Evolutionary conservation across 2,329 filamentous ascomycete genomes (phyloP).

Genomic region (Moelleriella libera): DNA sequence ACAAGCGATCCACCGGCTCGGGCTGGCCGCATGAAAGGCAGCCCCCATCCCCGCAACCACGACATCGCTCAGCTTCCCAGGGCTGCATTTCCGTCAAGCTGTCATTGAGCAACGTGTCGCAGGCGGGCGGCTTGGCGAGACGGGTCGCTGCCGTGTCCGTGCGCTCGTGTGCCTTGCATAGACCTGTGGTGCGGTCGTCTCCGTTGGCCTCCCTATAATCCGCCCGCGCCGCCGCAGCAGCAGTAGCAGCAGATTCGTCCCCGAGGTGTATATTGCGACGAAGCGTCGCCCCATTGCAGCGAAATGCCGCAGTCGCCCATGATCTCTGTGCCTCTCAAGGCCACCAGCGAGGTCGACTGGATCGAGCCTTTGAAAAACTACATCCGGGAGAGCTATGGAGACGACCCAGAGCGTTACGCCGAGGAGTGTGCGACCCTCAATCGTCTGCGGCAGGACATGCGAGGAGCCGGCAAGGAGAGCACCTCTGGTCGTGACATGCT

Average conservation of each 20-base stretch:
- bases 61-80: not conserved
- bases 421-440: slow-evolving; percentile 94
- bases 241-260: not conserved
- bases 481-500: slow-evolving; percentile 84
- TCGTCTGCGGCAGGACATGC: slow-evolving; percentile 92
- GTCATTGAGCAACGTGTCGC: not conserved
- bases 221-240: not conserved
- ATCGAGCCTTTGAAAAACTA: slow-evolving; percentile 80
- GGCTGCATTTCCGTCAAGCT: not conserved
- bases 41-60: not conserved
- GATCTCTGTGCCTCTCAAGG: slow-evolving; percentile 86
- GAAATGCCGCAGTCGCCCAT: slow-evolving; percentile 77
- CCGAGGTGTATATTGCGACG: not conserved
- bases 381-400: slow-evolving; percentile 86
- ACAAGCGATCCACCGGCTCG: not conserved
- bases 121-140: not conserved
- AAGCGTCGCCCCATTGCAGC: slow-evolving; percentile 2
- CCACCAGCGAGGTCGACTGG: slow-evolving; percentile 98
- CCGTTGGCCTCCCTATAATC: not conserved
- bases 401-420: slow-evolving; percentile 89
- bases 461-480: slow-evolving; percentile 92
- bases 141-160: not conserved
- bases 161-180: too few relatives aligned
- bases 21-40: slow-evolving; percentile 11
- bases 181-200: too few relatives aligned